These are phyloP conservation scores for Tinospora cordifolia DNA, from an alignment of 164 flowering plant genomes.

Conservation along the genomic window DNA sequence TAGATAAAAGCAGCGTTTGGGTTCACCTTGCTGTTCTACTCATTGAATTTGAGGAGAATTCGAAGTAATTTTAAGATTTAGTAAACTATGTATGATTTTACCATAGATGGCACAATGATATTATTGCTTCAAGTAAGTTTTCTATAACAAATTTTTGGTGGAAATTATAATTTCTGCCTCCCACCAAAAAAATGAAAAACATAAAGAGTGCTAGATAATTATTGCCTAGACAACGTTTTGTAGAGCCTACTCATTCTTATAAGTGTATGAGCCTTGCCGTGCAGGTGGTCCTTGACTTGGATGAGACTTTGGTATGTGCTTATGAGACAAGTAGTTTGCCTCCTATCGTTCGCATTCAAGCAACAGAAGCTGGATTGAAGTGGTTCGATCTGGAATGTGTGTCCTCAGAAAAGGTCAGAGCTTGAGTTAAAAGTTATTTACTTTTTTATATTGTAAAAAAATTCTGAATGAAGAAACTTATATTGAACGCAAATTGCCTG, in stretches of 20 bases:
- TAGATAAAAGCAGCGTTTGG: not conserved
- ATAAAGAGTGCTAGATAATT: not conserved
- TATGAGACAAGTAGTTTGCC: constrained; percentile 85
- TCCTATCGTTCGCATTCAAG: constrained; percentile 52
- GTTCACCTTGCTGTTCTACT: not conserved
- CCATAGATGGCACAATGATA: too few species aligned
- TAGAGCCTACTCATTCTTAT: too few species aligned
- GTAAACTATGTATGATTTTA: not conserved
- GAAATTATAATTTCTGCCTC: too few species aligned
- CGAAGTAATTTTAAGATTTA: not conserved
- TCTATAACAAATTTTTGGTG: not conserved
- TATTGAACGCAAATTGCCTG: constrained; percentile 6
- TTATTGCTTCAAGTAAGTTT: too few species aligned
- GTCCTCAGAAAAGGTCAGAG: constrained; percentile 67
- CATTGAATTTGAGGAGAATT: not conserved
- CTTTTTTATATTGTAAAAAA: not conserved
- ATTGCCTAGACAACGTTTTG: too few species aligned
- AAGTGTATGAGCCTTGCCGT: constrained; percentile 6
- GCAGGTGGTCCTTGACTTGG: constrained; percentile 96
- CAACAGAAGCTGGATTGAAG: constrained; percentile 74
- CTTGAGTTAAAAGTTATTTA: not conserved
- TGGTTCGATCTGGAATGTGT: constrained; percentile 91
- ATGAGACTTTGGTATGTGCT: constrained; percentile 88
- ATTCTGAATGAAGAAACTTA: constrained; percentile 1
- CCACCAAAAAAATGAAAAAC: too few species aligned